Evolutionary conservation across 208 protist species (phyloP).

Genomic region (Naegleria fowleri): DNA sequence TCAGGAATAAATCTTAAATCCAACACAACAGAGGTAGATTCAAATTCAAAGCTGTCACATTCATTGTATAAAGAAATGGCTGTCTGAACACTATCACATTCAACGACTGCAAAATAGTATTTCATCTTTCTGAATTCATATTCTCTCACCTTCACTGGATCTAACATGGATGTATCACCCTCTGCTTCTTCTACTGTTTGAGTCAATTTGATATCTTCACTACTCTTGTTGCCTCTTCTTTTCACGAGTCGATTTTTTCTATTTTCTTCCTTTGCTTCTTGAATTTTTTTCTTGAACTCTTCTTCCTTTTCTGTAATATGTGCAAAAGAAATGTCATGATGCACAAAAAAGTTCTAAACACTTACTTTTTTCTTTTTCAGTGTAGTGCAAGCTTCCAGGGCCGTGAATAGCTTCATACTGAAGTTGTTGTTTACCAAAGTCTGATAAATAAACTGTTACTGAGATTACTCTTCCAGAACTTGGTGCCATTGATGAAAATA

Average conservation of each 20-base stretch:
- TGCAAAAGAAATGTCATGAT: background rate
- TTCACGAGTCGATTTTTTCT: background rate
- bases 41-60: conserved; percentile 89
- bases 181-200: background rate
- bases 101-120: conserved; percentile 95
- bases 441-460: conserved; percentile 86
- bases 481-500: conserved; percentile 90
- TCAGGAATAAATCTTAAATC: conserved; percentile 94
- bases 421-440: conserved; percentile 86
- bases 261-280: background rate
- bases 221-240: conserved; percentile 5
- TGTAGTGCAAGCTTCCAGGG: conserved; percentile 34
- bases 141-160: conserved; percentile 43
- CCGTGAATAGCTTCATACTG: conserved; percentile 67
- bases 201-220: background rate
- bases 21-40: conserved; percentile 82
- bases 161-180: background rate
- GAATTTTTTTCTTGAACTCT: background rate
- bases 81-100: conserved; percentile 82
- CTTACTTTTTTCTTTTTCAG: background rate
- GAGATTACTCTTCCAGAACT: conserved; percentile 72
- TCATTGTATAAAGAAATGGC: conserved; percentile 81
- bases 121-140: conserved; percentile 86
- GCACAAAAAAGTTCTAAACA: background rate
- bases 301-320: background rate